Conservation (phyloP, 2,329 filamentous ascomycete genomes). For the Fusarium gaditjirri region DNA sequence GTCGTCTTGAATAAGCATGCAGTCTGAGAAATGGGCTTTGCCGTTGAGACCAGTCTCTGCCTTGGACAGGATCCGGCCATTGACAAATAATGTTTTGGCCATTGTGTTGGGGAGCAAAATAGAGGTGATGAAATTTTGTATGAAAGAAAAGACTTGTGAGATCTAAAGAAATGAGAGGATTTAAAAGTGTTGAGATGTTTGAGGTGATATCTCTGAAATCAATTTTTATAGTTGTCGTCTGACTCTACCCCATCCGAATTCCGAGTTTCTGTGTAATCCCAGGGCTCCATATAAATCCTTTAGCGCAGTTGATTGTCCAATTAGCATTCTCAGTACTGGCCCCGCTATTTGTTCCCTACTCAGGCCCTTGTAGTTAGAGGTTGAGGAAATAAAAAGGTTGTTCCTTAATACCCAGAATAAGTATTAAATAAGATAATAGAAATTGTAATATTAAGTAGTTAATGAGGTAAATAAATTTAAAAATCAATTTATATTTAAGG, state of each 20-base stretch:
- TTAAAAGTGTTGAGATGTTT: no score
- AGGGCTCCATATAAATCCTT: not conserved
- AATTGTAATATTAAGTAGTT: not conserved
- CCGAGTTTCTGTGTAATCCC: not conserved
- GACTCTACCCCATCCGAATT: not conserved
- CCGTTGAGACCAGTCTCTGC: constrained; percentile 20
- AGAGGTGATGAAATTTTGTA: no score
- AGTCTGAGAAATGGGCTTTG: constrained; percentile 38
- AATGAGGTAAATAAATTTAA: not conserved
- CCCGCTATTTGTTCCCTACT: not conserved
- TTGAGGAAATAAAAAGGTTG: no score
- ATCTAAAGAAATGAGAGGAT: not conserved
- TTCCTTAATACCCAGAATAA: no score
- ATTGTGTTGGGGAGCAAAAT: not conserved
- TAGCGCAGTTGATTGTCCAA: rapidly evolving
- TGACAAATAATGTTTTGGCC: constrained; percentile 23
- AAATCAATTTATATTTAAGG: no score
- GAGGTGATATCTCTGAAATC: not conserved
- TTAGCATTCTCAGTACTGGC: not conserved
- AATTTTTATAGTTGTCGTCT: not conserved
- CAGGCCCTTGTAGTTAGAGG: no score
- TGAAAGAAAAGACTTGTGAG: no score
- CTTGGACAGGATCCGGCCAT: constrained; percentile 39
- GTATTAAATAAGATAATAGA: no score
- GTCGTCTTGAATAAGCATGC: constrained; percentile 47